Evolutionary conservation across 1,284 basidiomycete genomes (phyloP), one percentile per base, ranked within the genome.

Genomic region (Fomitopsis pinicola): DNA sequence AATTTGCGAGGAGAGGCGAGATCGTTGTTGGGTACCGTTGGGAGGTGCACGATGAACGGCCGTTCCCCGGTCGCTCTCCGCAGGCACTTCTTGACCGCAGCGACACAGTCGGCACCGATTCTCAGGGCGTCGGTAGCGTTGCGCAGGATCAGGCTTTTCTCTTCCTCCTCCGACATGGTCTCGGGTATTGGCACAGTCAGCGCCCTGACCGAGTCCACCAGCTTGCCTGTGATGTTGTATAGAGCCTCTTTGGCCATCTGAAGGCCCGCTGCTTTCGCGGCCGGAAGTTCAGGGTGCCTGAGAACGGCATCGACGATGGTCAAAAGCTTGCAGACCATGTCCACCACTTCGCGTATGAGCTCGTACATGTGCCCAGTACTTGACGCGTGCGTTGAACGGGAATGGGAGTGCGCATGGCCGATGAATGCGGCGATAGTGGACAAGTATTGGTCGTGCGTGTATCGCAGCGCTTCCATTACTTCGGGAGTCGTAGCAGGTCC

Each of bases 391-490:
- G 92, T 92, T 28, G 86, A 81, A 58, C 92, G 87, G 19, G 92
- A 90, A 78, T 98, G 94, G 15, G 92, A 93, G 71, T 99, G 96
- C 1, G 95, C 92, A 70, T 98, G 95, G 1, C 96, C 96, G 69
- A 99, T 97, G 74, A 99, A 96, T 2, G 95, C 95, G 12, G 97
- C 96, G 68, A 98, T 94, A 17, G 94, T 92, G 5, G 94, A 97
- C 7, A 98, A 80, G 65, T 97, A 91, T 62, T 91, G 87, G 70
- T 97, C 94, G 72, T 97, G 94, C 10, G 92, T 92, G 58, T 80
- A 75, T 22, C 88, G 86, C 33, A 94, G 78, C 5, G 85, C 83
- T 58, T 89, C 87, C 73, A 89, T 81, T 5, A 92, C 84, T 68
- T 89, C 85, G 3, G 80, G 73, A 35, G 85, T 80, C 22, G 82